Evolutionary conservation across 2,329 filamentous ascomycete genomes (phyloP), one percentile per base, ranked within the genome.

Genomic region (Cladorrhinum sp.): DNA sequence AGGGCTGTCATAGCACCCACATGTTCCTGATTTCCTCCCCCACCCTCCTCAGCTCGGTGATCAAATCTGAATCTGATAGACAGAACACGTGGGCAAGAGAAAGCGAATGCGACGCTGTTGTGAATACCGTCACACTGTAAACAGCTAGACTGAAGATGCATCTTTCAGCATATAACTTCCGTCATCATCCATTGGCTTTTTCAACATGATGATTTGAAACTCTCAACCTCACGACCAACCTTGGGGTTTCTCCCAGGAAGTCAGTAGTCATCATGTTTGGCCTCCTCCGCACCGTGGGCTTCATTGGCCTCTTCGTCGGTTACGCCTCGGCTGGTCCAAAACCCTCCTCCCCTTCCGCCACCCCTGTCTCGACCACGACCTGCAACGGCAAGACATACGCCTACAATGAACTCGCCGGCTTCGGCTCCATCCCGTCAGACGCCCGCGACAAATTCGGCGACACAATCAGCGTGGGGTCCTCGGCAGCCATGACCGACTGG

Each of bases 371-470:
- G 8, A 45, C 53, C n/a, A 55, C 53, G 18, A 55, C 57, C 0
- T 89, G 87, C 72, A 85, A 83, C 65, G 83, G 83, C 54, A 79
- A 85, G 63, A 78, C 74, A 0, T 91, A 88, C 68, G 78, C 81
- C n/a, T 91, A 91, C 70, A 76, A 87, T 56, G 78, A 82, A 60
- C 81, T 92, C 9, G 86, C 84, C 3, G 88, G 88, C 9, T 91
- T 86, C 68, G 88, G 88, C 4, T 81, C 78, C 58, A 73, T 91
- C 2, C 74, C 81, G 0, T 78, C 78, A 29, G 79, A 86, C 67
- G 79, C 81, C 2, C 76, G 79, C 29, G 89, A 91, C 74, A 86
- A 87, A 69, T 87, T 82, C 65, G 86, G 86, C 27, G 88, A 91
- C 69, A 91, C 87, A 0, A 76, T 91, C 27, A 86, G 85, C 38